Conservation (phyloP, 1,284 basidiomycete species). For the Puccinia coronata region DNA sequence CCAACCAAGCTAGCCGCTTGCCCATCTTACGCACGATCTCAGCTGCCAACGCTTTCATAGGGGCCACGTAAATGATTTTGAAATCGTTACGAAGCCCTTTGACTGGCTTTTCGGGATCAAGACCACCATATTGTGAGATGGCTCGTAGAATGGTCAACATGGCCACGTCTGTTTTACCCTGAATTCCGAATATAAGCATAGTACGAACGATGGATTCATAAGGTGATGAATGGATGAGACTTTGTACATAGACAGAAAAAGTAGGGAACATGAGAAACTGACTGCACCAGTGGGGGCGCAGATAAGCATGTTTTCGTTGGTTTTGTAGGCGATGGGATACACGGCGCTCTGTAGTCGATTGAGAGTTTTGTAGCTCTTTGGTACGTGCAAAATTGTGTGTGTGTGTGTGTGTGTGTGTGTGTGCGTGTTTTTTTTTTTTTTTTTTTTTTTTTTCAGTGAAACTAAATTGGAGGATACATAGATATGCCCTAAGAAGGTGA, state of each 20-base stretch:
- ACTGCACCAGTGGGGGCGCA: conserved; percentile 97
- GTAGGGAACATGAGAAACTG: conserved; percentile 61
- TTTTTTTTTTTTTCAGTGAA: not conserved
- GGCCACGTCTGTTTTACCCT: conserved; percentile 97
- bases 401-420: too few species aligned
- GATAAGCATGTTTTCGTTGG: conserved; percentile 94
- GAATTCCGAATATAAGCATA: not conserved
- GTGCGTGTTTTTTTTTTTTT: too few species aligned
- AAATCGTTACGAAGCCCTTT: conserved; percentile 62
- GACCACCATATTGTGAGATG: conserved; percentile 73
- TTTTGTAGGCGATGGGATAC: conserved; percentile 85
- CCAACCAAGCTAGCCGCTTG: conserved; percentile 86
- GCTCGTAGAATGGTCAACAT: conserved; percentile 91
- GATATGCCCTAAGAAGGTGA: not conserved
- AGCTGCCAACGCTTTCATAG: conserved; percentile 96
- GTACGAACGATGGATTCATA: not conserved
- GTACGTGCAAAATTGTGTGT: too few species aligned
- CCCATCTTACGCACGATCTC: conserved; percentile 92
- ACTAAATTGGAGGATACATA: not conserved
- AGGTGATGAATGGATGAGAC: not conserved
- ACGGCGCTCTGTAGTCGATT: conserved; percentile 96
- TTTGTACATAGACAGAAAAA: not conserved
- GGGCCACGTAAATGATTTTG: conserved; percentile 98
- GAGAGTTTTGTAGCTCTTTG: conserved; percentile 78
- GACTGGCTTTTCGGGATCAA: conserved; percentile 72